These are phyloP conservation scores for Rhodotorula kratochvilovae DNA, from an alignment of 768 basidiomycete species.

Conservation along the genomic window DNA sequence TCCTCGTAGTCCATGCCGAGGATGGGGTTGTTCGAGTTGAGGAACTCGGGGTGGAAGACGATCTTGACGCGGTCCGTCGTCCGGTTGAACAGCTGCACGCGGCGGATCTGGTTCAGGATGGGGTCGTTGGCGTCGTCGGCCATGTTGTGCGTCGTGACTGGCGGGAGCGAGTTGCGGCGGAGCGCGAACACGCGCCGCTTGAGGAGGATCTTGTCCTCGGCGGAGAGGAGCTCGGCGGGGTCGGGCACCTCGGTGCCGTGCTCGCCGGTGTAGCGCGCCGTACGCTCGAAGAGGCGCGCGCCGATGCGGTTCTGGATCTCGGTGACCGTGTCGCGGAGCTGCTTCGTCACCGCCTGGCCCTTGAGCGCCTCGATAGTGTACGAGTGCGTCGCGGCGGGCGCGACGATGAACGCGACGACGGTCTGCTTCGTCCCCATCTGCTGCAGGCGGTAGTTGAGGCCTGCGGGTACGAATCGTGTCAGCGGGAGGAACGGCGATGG, in stretches of 20 bases:
- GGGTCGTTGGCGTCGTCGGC: conserved; percentile 86
- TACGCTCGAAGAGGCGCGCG: conserved; percentile 85
- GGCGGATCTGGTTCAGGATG: conserved; percentile 87
- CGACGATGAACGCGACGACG: conserved; percentile 96
- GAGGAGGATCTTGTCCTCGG: conserved; percentile 86
- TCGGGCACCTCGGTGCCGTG: conserved; percentile 67
- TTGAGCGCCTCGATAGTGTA: conserved; percentile 98
- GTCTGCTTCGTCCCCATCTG: conserved; percentile 67
- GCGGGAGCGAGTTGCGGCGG: conserved; percentile 88
- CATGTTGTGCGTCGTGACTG: conserved; percentile 99
- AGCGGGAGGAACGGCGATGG: neutral
- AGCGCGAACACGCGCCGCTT: conserved; percentile 96
- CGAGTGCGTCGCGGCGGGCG: conserved; percentile 92
- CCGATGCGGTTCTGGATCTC: conserved; percentile 94
- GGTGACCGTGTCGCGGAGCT: conserved; percentile 87
- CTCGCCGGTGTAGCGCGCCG: conserved; percentile 83
- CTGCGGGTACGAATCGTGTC: conserved; percentile 33
- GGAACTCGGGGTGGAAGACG: conserved; percentile 95
- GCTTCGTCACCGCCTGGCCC: conserved; percentile 94
- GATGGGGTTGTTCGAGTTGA: conserved; percentile 96
- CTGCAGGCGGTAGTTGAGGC: conserved; percentile 63
- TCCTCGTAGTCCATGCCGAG: conserved; percentile 97
- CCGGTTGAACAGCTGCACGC: conserved; percentile 88
- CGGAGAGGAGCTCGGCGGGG: conserved; percentile 71
- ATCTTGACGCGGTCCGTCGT: conserved; percentile 89